Percentiles rank a stretch among this genome's conserved stretches.
These are phyloP conservation scores for Voacanga thouarsii DNA, from an alignment of 257 asterid species.

Conservation along the genomic window DNA sequence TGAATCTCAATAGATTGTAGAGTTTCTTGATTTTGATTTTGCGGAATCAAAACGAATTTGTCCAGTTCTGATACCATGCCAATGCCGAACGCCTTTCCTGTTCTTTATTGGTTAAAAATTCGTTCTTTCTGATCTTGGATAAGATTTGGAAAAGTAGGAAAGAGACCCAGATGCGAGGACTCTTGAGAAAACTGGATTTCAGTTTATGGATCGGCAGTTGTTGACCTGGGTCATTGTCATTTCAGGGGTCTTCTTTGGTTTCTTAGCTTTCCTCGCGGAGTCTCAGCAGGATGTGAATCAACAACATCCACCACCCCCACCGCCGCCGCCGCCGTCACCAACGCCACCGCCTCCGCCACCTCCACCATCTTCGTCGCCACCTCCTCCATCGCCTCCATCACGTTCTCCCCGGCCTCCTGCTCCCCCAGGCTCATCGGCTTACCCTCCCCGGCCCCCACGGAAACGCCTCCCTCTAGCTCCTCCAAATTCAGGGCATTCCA, in stretches of 20 bases:
- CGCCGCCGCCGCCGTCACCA: slow-evolving; percentile 22
- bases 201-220: slow-evolving; percentile 54
- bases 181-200: slow-evolving; percentile 21
- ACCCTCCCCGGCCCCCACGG: slow-evolving; percentile 13
- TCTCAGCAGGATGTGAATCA: slow-evolving; percentile 39
- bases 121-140: slow-evolving; percentile 3
- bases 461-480: slow-evolving; percentile 13
- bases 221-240: slow-evolving; percentile 27
- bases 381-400: slow-evolving; percentile 21
- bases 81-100: slow-evolving; percentile 1
- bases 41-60: neutral
- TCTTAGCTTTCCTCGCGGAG: slow-evolving; percentile 33
- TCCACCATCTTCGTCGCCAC: slow-evolving; percentile 24
- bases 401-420: slow-evolving; percentile 1
- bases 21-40: neutral
- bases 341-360: slow-evolving; percentile 16
- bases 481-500: neutral
- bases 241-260: slow-evolving; percentile 25
- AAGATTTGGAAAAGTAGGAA: slow-evolving; percentile 12
- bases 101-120: slow-evolving; percentile 7
- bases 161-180: slow-evolving; percentile 48
- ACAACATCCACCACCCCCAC: neutral
- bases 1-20: neutral
- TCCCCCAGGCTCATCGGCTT: neutral
- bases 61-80: neutral